phyloP scores from a whole-genome alignment of 225 moss, liverwort and hornwort species.

The Physcomitrium patens region DNA sequence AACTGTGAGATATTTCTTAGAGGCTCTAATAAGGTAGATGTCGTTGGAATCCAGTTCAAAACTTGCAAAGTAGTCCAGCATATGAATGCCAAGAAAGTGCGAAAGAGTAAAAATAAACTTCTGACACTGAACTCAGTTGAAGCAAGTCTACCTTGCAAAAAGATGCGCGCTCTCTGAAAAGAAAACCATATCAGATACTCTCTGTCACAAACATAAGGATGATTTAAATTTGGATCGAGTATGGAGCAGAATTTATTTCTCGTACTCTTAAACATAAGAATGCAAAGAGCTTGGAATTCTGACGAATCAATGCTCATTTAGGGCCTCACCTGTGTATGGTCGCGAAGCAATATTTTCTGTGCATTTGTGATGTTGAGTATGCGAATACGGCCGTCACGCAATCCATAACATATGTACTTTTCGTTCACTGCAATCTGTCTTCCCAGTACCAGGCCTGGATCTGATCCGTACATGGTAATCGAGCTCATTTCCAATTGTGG shows the following conservation, averaged over 20 bases:
- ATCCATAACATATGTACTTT: constrained; percentile 83
- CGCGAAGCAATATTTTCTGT: constrained; percentile 70
- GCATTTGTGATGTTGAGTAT: constrained; percentile 81
- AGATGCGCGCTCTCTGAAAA: constrained; percentile 48
- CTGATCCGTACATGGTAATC: constrained; percentile 81
- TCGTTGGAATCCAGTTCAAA: background rate
- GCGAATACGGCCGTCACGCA: constrained; percentile 78
- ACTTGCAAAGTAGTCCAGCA: background rate
- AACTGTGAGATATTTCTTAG: too few relatives aligned
- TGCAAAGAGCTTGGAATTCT: background rate
- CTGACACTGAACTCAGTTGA: background rate
- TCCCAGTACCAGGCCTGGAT: constrained; percentile 60
- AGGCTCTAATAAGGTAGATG: background rate
- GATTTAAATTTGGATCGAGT: background rate
- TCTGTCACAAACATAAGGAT: constrained; percentile 44
- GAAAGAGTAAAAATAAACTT: background rate
- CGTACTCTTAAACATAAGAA: background rate
- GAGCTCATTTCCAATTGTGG: constrained; percentile 84
- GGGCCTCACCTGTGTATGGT: constrained; percentile 72
- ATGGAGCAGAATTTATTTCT: background rate
- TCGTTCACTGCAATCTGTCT: constrained; percentile 89
- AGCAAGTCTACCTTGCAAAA: constrained; percentile 46
- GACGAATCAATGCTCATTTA: background rate
- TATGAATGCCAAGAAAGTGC: background rate
- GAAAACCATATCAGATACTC: constrained; percentile 62